Conservation (phyloP, 2,329 filamentous ascomycete genomes). For the Ciborinia camelliae region DNA sequence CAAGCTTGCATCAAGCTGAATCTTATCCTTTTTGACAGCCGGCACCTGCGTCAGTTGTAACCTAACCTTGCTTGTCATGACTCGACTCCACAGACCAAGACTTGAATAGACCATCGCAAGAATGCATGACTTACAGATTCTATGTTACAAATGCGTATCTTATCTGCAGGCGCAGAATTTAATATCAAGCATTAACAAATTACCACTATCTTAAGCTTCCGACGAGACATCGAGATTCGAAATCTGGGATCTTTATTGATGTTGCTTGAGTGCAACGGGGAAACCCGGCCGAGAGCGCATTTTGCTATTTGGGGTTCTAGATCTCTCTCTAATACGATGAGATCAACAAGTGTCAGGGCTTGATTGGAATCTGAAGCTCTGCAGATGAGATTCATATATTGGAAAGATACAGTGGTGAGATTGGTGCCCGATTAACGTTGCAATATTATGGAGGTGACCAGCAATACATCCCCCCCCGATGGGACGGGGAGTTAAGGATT, state of each 20-base stretch:
- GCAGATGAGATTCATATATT: background rate
- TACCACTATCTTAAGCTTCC: background rate
- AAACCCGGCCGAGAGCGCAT: background rate
- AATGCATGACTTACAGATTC: background rate
- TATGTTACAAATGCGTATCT: too few relatives aligned
- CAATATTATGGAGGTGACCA: background rate
- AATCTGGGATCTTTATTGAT: background rate
- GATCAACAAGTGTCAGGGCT: conserved; percentile 3
- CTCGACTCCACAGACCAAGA: background rate
- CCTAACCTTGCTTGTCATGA: too few relatives aligned
- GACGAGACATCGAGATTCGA: too few relatives aligned
- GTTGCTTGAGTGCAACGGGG: background rate
- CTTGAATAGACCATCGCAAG: background rate
- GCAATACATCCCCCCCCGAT: too few relatives aligned
- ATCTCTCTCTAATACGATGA: background rate
- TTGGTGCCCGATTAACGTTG: background rate
- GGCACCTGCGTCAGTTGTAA: background rate
- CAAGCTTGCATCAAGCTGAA: background rate
- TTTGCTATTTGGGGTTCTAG: background rate
- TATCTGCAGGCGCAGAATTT: background rate
- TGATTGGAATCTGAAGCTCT: background rate
- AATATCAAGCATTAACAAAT: background rate
- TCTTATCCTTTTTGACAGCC: background rate
- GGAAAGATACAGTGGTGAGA: background rate
- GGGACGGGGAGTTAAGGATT: too few relatives aligned